Evolutionary conservation across 2,329 filamentous ascomycete species (phyloP).

Genomic region (Fusarium drepaniforme): DNA sequence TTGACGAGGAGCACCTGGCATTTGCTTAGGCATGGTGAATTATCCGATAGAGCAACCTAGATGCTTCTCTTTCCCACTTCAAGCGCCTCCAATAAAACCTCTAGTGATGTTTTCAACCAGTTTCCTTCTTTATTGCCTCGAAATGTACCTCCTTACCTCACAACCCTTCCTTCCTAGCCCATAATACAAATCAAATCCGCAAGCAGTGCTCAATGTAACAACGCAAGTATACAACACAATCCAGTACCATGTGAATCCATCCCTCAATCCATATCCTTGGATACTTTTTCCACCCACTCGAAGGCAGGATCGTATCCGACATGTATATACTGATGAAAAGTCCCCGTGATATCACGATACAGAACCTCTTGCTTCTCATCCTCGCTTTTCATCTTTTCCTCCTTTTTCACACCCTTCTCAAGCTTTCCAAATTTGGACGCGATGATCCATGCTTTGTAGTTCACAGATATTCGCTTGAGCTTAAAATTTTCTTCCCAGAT

Average conservation of each 20-base stretch:
- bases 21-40: neutral
- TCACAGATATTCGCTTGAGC: conserved; percentile 2
- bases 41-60: neutral
- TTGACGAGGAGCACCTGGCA: neutral
- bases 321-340: neutral
- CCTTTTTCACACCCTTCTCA: conserved; percentile 13
- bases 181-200: neutral
- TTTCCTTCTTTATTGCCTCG: neutral
- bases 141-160: neutral
- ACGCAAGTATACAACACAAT: neutral
- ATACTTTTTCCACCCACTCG: neutral
- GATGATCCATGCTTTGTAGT: conserved; percentile 10
- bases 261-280: neutral
- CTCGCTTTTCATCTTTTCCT: conserved; percentile 2
- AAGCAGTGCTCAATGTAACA: neutral
- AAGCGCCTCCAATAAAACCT: neutral
- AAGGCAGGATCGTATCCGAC: neutral
- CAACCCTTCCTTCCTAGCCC: neutral
- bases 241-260: neutral
- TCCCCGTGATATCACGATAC: conserved; percentile 15
- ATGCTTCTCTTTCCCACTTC: neutral
- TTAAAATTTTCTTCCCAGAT: conserved; percentile 33
- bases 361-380: conserved; percentile 2
- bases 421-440: conserved; percentile 15
- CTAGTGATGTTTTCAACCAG: neutral